These are phyloP conservation scores for Pisolithus orientalis DNA, from an alignment of 768 basidiomycete species.

Conservation along the genomic window DNA sequence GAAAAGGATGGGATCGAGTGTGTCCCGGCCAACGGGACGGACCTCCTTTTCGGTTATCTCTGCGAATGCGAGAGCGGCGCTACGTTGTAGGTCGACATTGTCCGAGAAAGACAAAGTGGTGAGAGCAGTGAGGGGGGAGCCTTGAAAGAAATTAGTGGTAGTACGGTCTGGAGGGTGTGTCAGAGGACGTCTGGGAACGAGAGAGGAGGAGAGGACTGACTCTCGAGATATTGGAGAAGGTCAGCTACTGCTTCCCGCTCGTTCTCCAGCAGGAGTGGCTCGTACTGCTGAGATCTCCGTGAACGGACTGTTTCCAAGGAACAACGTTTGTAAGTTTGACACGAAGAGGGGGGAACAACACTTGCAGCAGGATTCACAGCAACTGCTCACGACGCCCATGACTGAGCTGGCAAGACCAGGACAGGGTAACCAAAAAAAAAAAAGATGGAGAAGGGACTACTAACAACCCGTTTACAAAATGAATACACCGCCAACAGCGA, in stretches of 20 bases:
- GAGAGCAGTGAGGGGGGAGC: constrained; percentile 84
- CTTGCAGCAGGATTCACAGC: constrained; percentile 81
- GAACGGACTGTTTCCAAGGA: constrained; percentile 54
- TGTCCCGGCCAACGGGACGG: constrained; percentile 91
- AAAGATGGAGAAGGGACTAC: constrained; percentile 3
- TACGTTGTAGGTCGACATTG: constrained; percentile 97
- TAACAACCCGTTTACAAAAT: constrained; percentile 1
- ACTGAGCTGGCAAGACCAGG: constrained; percentile 1
- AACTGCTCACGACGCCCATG: constrained; percentile 77
- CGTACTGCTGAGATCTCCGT: constrained; percentile 80
- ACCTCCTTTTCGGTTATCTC: constrained; percentile 99
- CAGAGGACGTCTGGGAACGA: background rate
- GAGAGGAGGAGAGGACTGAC: constrained; percentile 41
- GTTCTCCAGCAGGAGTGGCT: constrained; percentile 82
- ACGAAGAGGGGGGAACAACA: constrained; percentile 11
- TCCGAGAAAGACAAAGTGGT: constrained; percentile 98
- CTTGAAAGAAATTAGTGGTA: constrained; percentile 97
- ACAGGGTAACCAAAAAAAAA: background rate
- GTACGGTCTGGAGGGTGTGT: constrained; percentile 58
- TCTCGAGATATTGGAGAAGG: constrained; percentile 94
- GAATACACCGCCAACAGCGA: constrained; percentile 11
- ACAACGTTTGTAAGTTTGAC: constrained; percentile 15
- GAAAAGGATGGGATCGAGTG: constrained; percentile 96
- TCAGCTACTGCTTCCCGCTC: constrained; percentile 98
- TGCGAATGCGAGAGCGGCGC: constrained; percentile 95